Conservation (phyloP, 129 eudicot genomes). For the Sambucus nigra region DNA sequence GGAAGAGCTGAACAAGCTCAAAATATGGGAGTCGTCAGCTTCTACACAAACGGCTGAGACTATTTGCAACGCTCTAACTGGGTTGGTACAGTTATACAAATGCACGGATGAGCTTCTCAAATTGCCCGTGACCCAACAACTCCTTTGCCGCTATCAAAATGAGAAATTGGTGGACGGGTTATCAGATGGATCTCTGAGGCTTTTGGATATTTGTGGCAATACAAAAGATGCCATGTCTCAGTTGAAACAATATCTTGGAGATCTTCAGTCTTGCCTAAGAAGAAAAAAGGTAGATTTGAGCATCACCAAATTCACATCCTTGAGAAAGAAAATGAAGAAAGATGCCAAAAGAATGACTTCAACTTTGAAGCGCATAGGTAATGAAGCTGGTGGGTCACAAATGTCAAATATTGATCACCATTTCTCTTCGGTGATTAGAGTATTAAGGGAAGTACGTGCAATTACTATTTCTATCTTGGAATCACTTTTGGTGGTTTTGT, state of each 20-base stretch:
- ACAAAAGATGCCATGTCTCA: slow-evolving; percentile 31
- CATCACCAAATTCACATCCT: slow-evolving; percentile 19
- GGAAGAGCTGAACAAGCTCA: too few relatives aligned
- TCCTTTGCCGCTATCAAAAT: slow-evolving; percentile 24
- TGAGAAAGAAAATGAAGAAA: slow-evolving; percentile 34
- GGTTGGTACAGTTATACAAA: slow-evolving; percentile 33
- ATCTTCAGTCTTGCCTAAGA: slow-evolving; percentile 31
- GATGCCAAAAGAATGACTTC: slow-evolving; percentile 28
- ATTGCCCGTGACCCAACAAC: slow-evolving; percentile 35
- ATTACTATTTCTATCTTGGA: slow-evolving; percentile 30
- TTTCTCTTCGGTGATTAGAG: slow-evolving; percentile 32
- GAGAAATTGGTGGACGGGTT: slow-evolving; percentile 27
- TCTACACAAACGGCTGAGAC: slow-evolving; percentile 30
- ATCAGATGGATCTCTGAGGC: slow-evolving; percentile 34
- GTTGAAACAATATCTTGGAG: slow-evolving; percentile 24
- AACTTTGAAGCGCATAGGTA: slow-evolving; percentile 35
- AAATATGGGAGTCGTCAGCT: slow-evolving; percentile 29
- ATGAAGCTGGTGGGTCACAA: slow-evolving; percentile 14
- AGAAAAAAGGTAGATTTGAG: slow-evolving; percentile 26
- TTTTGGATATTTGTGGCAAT: slow-evolving; percentile 35
- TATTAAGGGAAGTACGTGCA: slow-evolving; percentile 41
- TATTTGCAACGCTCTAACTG: slow-evolving; percentile 28
- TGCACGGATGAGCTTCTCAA: slow-evolving; percentile 42
- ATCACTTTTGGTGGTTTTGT: slow-evolving; percentile 31
- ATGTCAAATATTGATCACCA: slow-evolving; percentile 26